Percentiles rank a stretch among this genome's conserved stretches.
Conservation (phyloP, 2,329 filamentous ascomycete genomes). For the Penicillium sp. region DNA sequence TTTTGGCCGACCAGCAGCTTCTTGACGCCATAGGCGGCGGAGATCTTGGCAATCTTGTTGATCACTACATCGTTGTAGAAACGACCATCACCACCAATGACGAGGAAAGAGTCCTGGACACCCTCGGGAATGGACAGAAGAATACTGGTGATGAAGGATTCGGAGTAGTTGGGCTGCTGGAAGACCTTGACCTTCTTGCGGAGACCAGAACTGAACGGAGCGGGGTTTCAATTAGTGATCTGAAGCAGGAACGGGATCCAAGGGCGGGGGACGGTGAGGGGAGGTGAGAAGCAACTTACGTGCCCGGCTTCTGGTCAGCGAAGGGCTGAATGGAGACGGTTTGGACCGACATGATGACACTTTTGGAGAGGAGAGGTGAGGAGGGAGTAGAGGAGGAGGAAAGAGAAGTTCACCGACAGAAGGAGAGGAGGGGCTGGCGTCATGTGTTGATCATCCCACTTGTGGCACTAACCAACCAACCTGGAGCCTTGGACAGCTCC, state of each 20-base stretch:
- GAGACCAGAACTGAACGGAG: constrained; percentile 76
- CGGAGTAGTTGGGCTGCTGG: constrained; percentile 92
- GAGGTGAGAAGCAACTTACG: constrained; percentile 64
- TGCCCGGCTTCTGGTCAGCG: constrained; percentile 97
- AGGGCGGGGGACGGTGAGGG: not conserved
- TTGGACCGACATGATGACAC: constrained; percentile 67
- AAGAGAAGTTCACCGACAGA: constrained; percentile 29
- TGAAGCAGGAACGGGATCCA: not conserved
- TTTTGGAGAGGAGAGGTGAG: not conserved
- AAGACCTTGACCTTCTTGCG: constrained; percentile 99
- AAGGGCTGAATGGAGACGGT: constrained; percentile 83
- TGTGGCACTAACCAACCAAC: not conserved
- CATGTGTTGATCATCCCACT: constrained; percentile 32
- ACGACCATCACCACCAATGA: constrained; percentile 95
- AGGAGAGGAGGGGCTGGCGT: constrained; percentile 24
- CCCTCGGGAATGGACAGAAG: constrained; percentile 96
- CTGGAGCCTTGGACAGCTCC: too few relatives aligned
- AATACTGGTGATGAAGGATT: constrained; percentile 92
- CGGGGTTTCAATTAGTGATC: constrained; percentile 14
- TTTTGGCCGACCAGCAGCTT: constrained; percentile 96
- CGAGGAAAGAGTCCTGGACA: constrained; percentile 81
- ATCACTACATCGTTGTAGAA: constrained; percentile 97
- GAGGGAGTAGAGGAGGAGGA: constrained; percentile 7
- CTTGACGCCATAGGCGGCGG: constrained; percentile 96
- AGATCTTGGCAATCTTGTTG: constrained; percentile 95